Base-by-base conservation (phyloP, 352 stramenopile species). In the Phytophthora quininea region DNA sequence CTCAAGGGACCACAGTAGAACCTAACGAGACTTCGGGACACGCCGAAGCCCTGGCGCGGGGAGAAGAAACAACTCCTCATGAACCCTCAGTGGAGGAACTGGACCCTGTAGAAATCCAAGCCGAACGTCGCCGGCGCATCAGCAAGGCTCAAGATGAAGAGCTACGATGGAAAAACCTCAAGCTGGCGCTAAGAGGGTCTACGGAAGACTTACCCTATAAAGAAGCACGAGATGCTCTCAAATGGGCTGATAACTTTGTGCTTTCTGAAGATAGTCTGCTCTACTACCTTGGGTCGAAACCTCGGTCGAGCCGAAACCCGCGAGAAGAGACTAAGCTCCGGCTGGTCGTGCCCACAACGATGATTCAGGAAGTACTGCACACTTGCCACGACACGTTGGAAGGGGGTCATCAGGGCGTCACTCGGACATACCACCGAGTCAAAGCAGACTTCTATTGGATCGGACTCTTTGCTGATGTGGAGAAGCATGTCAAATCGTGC, bases 131-230 rank as follows among this genome's bases (percentile, higher is more conserved):
- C 3, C 10, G 27, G 24, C 32, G 51, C 0, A 67, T 67, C 7
- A 38, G 24, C 0, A 49, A 10, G 35, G 42, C 30, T 5, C 42
- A 61, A 46, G 59, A 67, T 14, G 59, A 67, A 43, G 43, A 67
- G 9, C 8, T 15, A 12, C 55, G 24, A 35, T 67, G 43, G 51
- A 6, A 31, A n/a, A 30, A 45, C 4, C 32, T 67, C 0, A 61
- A 67, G 10, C 4, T 6, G 1, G 14, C n/a, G 6, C 19, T 66
- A 1, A 7, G 37, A 14, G 48, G 40, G 12, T 11, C 15, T 58
- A 2, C 35, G 10, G 35, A 40, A 11, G 35, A 40, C 6, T 11
- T 40, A 11, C 6, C 6, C 10, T 11, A 40, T 40, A 6, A 8
- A 43, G 7, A 43, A 52, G 27, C n/a, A 15, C 5, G 8, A 2